Conservation (phyloP, 345 rosid genomes). For the Lepidium didymum region DNA sequence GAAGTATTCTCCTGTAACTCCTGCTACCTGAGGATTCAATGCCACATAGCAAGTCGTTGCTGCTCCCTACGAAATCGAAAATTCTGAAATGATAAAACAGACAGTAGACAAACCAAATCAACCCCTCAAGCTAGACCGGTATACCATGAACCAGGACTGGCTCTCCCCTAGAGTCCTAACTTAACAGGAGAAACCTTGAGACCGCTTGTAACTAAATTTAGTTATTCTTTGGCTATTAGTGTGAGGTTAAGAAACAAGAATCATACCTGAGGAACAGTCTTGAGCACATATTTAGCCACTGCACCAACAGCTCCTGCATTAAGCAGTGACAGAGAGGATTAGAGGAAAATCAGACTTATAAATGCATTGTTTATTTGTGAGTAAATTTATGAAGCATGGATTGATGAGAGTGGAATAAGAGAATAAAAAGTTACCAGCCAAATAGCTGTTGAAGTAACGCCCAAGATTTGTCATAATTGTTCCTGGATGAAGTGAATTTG, state of each 20-base stretch:
- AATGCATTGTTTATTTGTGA: not conserved
- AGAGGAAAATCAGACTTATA: not conserved
- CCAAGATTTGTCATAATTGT: slow-evolving; percentile 48
- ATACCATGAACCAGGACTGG: not conserved
- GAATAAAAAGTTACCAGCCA: slow-evolving; percentile 32
- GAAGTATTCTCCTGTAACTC: slow-evolving; percentile 47
- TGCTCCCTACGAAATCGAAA: slow-evolving; percentile 42
- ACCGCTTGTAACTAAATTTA: not conserved
- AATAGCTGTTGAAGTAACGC: slow-evolving; percentile 26
- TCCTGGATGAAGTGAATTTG: slow-evolving; percentile 76
- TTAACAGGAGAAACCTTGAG: not conserved
- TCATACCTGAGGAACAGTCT: slow-evolving; percentile 29
- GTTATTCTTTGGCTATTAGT: not conserved
- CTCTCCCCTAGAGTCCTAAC: not conserved
- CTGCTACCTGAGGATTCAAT: slow-evolving; percentile 52
- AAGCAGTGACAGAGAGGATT: not conserved
- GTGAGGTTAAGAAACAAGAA: not conserved
- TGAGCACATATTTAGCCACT: slow-evolving; percentile 22
- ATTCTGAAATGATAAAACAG: not conserved
- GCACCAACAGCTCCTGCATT: slow-evolving; percentile 23
- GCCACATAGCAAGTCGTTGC: slow-evolving; percentile 76
- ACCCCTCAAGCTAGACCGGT: not conserved
- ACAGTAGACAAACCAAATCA: not conserved
- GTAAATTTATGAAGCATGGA: not conserved
- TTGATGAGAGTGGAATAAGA: not conserved